Percentiles rank a stretch among this genome's conserved stretches.
These are phyloP conservation scores for Penicillium longicatenatum DNA, from an alignment of 495 filamentous ascomycete genomes.

Conservation along the genomic window DNA sequence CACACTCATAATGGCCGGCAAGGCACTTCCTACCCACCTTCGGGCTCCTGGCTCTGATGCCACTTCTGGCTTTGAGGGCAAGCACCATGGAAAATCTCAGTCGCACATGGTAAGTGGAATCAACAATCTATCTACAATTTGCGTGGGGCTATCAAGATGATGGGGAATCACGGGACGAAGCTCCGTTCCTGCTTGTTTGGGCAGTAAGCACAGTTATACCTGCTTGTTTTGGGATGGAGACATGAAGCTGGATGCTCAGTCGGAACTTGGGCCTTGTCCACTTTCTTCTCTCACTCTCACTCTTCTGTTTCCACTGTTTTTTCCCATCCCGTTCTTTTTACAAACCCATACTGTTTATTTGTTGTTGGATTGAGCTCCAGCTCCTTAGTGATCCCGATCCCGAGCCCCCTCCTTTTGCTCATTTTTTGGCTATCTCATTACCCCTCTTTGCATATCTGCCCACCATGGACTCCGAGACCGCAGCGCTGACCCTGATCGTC, in stretches of 20 bases:
- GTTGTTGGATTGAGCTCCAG: background rate
- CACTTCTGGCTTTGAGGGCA: slow-evolving; percentile 61
- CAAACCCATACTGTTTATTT: background rate
- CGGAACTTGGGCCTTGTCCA: background rate
- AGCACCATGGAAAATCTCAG: slow-evolving; percentile 93
- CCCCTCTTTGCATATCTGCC: slow-evolving; percentile 2
- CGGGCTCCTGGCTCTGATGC: slow-evolving; percentile 57
- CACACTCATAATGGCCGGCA: slow-evolving; percentile 60
- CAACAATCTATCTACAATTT: background rate
- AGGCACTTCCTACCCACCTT: slow-evolving; percentile 77
- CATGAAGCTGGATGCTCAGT: background rate
- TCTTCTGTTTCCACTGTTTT: background rate
- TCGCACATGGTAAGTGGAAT: slow-evolving; percentile 85
- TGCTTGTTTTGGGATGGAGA: background rate
- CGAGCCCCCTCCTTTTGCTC: background rate
- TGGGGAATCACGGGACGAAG: background rate
- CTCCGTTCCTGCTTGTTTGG: slow-evolving; percentile 5
- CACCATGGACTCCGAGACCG: slow-evolving; percentile 5
- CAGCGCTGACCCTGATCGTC: slow-evolving; percentile 18
- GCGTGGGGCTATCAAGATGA: background rate
- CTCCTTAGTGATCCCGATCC: background rate
- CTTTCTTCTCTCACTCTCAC: background rate
- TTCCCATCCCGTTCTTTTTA: background rate
- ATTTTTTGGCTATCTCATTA: background rate
- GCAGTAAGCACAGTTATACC: background rate